These are phyloP conservation scores for Physaria fendleri DNA, from an alignment of 345 rosid species.

Conservation along the genomic window DNA sequence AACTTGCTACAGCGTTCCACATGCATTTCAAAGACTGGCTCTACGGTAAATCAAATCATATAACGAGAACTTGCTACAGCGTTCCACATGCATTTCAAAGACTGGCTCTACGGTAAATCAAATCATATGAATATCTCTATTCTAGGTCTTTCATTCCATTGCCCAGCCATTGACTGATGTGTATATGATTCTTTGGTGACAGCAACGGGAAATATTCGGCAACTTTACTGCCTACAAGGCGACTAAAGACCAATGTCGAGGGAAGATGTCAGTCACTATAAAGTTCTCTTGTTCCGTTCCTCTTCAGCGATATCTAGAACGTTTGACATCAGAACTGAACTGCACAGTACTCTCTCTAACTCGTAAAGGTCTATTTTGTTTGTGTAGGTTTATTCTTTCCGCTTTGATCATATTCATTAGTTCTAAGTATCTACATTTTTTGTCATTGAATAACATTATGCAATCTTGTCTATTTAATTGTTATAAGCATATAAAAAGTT, in stretches of 20 bases:
- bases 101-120: slow-evolving; percentile 91
- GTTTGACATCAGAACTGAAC: slow-evolving; percentile 21
- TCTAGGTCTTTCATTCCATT: background rate
- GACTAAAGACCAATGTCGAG: slow-evolving; percentile 37
- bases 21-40: slow-evolving; percentile 93
- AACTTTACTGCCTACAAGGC: slow-evolving; percentile 95
- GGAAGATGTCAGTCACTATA: slow-evolving; percentile 15
- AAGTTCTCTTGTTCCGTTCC: slow-evolving; percentile 16
- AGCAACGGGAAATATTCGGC: slow-evolving; percentile 97
- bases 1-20: slow-evolving; percentile 74
- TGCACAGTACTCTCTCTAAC: slow-evolving; percentile 28
- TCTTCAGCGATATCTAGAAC: slow-evolving; percentile 23
- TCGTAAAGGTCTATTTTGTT: background rate
- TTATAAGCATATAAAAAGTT: slow-evolving; percentile 18
- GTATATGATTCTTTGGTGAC: slow-evolving; percentile 16
- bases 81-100: slow-evolving; percentile 81
- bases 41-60: too few species aligned
- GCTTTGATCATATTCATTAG: slow-evolving; percentile 20
- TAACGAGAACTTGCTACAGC: slow-evolving; percentile 78
- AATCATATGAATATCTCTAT: background rate
- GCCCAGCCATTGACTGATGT: background rate
- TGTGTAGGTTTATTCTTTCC: slow-evolving; percentile 14
- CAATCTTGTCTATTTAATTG: slow-evolving; percentile 9
- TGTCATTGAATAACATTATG: background rate
- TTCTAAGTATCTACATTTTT: background rate